Percentiles rank a stretch among this genome's conserved stretches.
These are phyloP conservation scores for Grosmannia serpens DNA, from an alignment of 2,329 filamentous ascomycete species.

Conservation along the genomic window DNA sequence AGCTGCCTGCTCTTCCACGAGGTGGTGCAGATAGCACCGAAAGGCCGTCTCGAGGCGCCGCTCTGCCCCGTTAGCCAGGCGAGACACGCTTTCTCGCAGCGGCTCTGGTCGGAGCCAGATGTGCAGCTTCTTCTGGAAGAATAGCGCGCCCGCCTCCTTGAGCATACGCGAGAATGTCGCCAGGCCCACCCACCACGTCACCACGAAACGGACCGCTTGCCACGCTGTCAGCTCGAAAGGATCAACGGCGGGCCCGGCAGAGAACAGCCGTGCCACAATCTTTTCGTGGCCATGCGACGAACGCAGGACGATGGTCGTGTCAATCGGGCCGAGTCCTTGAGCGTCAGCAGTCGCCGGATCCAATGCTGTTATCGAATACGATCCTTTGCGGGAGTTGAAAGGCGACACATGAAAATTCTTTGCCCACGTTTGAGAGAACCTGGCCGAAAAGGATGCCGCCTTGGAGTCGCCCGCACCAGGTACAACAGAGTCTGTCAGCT, in stretches of 20 bases:
- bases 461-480: not conserved
- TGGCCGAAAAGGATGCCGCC: slow-evolving; percentile 3
- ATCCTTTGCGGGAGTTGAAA: slow-evolving; percentile 53
- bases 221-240: slow-evolving; percentile 30
- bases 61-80: slow-evolving; percentile 40
- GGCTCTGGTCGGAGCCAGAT: slow-evolving; percentile 58
- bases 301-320: slow-evolving; percentile 48
- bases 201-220: slow-evolving; percentile 35
- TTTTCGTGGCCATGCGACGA: slow-evolving; percentile 51
- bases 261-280: slow-evolving; percentile 48
- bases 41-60: slow-evolving; percentile 33
- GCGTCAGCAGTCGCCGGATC: slow-evolving; percentile 33
- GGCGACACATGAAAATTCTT: slow-evolving; percentile 72
- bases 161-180: slow-evolving; percentile 55
- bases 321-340: slow-evolving; percentile 30
- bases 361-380: slow-evolving; percentile 37
- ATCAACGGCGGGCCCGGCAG: slow-evolving; percentile 35
- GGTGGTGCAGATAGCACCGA: slow-evolving; percentile 32
- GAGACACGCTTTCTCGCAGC: slow-evolving; percentile 39
- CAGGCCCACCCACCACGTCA: slow-evolving; percentile 59
- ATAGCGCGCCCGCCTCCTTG: slow-evolving; percentile 46
- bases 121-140: slow-evolving; percentile 42
- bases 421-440: slow-evolving; percentile 41
- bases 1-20: slow-evolving; percentile 31
- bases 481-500: not conserved